These are phyloP conservation scores for Alternaria brassicae DNA, from an alignment of 2,329 filamentous ascomycete species.

Conservation along the genomic window DNA sequence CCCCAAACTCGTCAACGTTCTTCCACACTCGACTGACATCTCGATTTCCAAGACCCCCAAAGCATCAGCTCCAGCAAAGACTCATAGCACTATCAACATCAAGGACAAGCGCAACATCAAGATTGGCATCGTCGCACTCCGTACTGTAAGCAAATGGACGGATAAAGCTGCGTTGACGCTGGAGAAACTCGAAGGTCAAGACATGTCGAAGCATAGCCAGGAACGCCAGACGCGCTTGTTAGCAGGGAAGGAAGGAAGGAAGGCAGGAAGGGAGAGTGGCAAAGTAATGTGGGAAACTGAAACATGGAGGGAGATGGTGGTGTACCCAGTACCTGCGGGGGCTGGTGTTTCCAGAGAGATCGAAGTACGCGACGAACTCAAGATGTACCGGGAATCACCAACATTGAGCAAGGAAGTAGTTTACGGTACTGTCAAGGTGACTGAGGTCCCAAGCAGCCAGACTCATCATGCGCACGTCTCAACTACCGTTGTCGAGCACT, in stretches of 20 bases:
- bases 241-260: too few species aligned
- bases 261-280: background rate
- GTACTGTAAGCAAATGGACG: slow-evolving; percentile 6
- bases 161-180: slow-evolving; percentile 10
- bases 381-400: background rate
- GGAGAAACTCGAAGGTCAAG: slow-evolving; percentile 6
- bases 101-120: slow-evolving; percentile 6
- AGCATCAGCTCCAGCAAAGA: background rate
- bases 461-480: background rate
- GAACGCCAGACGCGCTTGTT: background rate
- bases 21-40: background rate
- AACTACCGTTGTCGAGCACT: background rate
- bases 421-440: too few species aligned
- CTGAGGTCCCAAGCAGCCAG: background rate
- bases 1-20: background rate
- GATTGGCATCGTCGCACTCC: background rate
- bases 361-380: background rate
- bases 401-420: background rate
- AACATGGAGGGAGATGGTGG: background rate
- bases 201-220: background rate
- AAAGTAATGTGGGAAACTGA: background rate
- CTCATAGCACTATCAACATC: background rate
- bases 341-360: background rate
- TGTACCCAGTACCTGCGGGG: background rate
- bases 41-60: background rate